Conservation (phyloP, 352 stramenopile genomes). For the Globisporangium radiosum region DNA sequence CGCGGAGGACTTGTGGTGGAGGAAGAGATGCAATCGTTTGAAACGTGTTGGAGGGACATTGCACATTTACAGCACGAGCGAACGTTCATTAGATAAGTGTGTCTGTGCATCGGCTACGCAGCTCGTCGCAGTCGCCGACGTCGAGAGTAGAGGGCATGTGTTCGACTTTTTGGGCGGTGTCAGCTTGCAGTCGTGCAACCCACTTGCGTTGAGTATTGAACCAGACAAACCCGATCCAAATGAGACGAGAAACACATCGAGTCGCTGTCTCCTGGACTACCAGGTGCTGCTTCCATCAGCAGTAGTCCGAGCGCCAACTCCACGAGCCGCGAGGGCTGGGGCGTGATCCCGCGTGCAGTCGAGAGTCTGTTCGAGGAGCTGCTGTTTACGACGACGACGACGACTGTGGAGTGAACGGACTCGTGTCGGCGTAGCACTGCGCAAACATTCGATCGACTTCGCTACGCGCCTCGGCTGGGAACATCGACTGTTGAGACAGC, state of each 20-base stretch:
- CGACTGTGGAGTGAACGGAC: conserved; percentile 35
- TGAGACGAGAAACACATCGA: conserved; percentile 42
- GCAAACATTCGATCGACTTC: conserved; percentile 80
- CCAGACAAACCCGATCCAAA: conserved; percentile 1
- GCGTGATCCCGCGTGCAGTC: conserved; percentile 83
- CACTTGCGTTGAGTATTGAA: too few species aligned
- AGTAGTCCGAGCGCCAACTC: conserved; percentile 2
- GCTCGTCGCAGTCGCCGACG: too few species aligned
- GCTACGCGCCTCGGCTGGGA: conserved; percentile 47
- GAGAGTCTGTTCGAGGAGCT: conserved; percentile 81
- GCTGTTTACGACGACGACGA: conserved; percentile 1
- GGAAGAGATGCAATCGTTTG: too few species aligned
- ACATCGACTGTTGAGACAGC: conserved; percentile 51
- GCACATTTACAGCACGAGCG: too few species aligned
- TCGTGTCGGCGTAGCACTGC: conserved; percentile 66
- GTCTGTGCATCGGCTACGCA: too few species aligned
- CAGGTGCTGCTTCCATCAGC: background rate
- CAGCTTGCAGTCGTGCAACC: too few species aligned
- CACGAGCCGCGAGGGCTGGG: conserved; percentile 29
- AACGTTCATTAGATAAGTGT: too few species aligned
- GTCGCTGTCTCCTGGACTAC: background rate
- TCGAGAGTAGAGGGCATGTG: too few species aligned
- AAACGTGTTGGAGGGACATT: too few species aligned
- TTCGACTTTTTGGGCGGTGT: too few species aligned
- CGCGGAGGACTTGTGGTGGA: too few species aligned